Conservation (phyloP, 2,329 filamentous ascomycete genomes). For the Huntiella savannae region DNA sequence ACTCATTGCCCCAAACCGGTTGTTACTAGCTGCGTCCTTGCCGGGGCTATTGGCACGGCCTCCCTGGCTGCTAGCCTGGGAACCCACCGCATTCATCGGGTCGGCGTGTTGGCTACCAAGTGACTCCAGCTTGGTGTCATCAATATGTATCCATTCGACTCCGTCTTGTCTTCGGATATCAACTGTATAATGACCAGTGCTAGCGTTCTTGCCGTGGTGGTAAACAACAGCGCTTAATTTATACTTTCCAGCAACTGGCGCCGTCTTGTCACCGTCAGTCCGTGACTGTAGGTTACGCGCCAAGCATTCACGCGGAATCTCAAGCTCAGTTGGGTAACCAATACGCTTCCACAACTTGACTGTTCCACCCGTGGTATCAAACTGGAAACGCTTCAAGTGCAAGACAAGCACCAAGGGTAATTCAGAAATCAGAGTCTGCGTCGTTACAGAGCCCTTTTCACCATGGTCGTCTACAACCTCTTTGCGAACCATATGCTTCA, state of each 20-base stretch:
- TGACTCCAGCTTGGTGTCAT: constrained; percentile 77
- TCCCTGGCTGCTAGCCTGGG: too few species aligned
- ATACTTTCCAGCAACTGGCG: constrained; percentile 47
- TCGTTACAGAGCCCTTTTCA: constrained; percentile 59
- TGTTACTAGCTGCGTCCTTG: constrained; percentile 37
- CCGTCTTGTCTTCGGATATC: constrained; percentile 87
- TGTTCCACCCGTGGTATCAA: constrained; percentile 69
- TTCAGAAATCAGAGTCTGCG: constrained; percentile 86
- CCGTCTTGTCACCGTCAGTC: constrained; percentile 42
- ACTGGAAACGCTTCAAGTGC: constrained; percentile 94
- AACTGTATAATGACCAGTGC: constrained; percentile 93
- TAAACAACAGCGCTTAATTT: constrained; percentile 81
- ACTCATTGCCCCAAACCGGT: constrained; percentile 50
- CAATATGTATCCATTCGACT: constrained; percentile 88
- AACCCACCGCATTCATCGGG: constrained; percentile 42
- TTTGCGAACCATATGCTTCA: constrained; percentile 65
- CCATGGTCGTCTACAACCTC: constrained; percentile 65
- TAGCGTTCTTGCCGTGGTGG: constrained; percentile 92
- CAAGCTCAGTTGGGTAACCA: constrained; percentile 82
- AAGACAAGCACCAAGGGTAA: constrained; percentile 82
- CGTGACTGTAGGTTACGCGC: constrained; percentile 53
- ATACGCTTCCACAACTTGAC: constrained; percentile 99
- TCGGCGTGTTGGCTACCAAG: constrained; percentile 68
- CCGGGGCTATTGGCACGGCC: constrained; percentile 27
- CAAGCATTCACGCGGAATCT: constrained; percentile 81